Evolutionary conservation across 306 rosid species (phyloP).

Genomic region (Vachellia collinsii): DNA sequence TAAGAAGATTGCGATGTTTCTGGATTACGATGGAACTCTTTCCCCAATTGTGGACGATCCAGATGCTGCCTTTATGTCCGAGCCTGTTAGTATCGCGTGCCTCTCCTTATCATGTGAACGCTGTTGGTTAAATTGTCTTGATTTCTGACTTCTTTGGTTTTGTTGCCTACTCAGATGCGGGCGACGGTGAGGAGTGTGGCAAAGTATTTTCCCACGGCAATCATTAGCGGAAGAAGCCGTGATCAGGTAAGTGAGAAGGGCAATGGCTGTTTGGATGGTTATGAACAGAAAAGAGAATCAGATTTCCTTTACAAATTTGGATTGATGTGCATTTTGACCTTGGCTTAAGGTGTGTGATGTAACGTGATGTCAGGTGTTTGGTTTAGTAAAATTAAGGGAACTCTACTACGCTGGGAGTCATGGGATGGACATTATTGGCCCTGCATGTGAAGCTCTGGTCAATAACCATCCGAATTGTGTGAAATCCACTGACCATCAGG

Average conservation of each 20-base stretch:
- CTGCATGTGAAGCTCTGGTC: constrained; percentile 46
- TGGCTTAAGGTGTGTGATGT: neutral
- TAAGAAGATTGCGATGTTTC: constrained; percentile 86
- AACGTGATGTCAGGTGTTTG: constrained; percentile 64
- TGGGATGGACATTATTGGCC: constrained; percentile 96
- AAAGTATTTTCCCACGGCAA: constrained; percentile 77
- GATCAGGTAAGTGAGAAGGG: constrained; percentile 57
- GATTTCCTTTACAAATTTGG: neutral
- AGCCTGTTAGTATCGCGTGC: constrained; percentile 53
- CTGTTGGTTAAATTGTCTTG: neutral
- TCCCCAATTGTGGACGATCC: constrained; percentile 97
- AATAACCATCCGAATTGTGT: constrained; percentile 56
- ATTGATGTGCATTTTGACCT: neutral
- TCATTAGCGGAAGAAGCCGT: constrained; percentile 92
- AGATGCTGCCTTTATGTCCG: constrained; percentile 77
- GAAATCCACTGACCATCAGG: constrained; percentile 64
- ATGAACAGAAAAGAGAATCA: neutral
- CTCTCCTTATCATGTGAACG: neutral
- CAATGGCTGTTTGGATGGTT: neutral
- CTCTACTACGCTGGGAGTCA: constrained; percentile 98
- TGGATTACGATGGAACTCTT: constrained; percentile 95
- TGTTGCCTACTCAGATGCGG: constrained; percentile 64
- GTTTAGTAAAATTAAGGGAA: constrained; percentile 84
- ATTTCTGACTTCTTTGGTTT: neutral
- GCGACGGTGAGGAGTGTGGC: constrained; percentile 69